These are phyloP conservation scores for Lodderomyces theae DNA, from an alignment of 1,139 yeast genomes.

Conservation along the genomic window DNA sequence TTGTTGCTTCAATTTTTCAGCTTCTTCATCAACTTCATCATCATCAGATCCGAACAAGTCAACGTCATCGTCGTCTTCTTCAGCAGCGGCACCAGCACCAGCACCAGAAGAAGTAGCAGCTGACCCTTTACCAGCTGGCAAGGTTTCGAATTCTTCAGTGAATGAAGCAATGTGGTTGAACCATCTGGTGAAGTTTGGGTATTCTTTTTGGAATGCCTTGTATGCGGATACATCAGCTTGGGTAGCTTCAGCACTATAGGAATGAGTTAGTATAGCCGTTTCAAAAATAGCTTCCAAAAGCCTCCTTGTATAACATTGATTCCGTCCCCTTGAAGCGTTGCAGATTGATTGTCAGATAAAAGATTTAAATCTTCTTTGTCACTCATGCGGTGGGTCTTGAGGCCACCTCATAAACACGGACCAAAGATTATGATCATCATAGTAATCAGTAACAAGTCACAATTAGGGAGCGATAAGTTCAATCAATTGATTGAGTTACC, in stretches of 20 bases:
- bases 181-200: slow-evolving; percentile 97
- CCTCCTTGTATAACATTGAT: not conserved
- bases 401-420: slow-evolving; percentile 96
- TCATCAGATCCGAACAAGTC: slow-evolving; percentile 95
- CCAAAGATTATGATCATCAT: slow-evolving; percentile 80
- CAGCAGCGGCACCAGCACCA: slow-evolving; percentile 48
- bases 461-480: not conserved
- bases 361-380: slow-evolving; percentile 58
- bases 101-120: slow-evolving; percentile 8
- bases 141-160: slow-evolving; percentile 75
- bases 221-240: slow-evolving; percentile 94
- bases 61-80: slow-evolving; percentile 84
- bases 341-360: slow-evolving; percentile 27
- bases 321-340: slow-evolving; percentile 2
- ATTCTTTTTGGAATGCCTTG: slow-evolving; percentile 92
- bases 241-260: slow-evolving; percentile 70
- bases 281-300: no score
- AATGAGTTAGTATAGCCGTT: slow-evolving; percentile 14
- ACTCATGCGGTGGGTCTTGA: slow-evolving; percentile 94
- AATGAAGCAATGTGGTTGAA: slow-evolving; percentile 95
- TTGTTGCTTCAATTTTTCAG: slow-evolving; percentile 94
- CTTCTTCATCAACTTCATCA: slow-evolving; percentile 92
- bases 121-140: slow-evolving; percentile 67
- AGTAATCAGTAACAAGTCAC: slow-evolving; percentile 3
- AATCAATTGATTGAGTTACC: slow-evolving; percentile 1